Evolutionary conservation across 257 asterid genomes (phyloP), one percentile per base, ranked within the genome.

Genomic region (Nicotiana undulata): DNA sequence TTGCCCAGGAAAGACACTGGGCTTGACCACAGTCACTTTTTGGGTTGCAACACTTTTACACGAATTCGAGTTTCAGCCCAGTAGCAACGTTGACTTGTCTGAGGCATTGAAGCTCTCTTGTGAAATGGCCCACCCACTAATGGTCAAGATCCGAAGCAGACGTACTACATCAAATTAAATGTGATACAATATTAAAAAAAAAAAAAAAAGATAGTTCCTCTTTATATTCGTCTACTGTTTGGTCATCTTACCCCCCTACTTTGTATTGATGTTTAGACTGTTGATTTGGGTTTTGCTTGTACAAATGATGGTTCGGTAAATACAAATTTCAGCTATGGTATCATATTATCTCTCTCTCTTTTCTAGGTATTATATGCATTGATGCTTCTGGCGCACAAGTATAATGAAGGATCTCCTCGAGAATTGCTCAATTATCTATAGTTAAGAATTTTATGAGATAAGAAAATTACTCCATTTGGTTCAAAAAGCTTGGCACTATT

Each of bases 31-130:
- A 2, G 93, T 94, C 29, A 84, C 76, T 24, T 87, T 87, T 24
- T 93, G 96, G 97, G 91, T 89, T n/a, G 97, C 94, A 0, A 75
- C 92, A 1, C 91, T 94, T 2, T 7, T 94, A 75, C 97, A 90
- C 0, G 87, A 89, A 55, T 89, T 91, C n/a, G 82, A 88, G 79
- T 87, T 93, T 6, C 12, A 8, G 66, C 5, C 75, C 4, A 65
- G 53, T 1, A 11, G 63, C 2, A 77, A 49, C 4, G 76, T 86
- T 34, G 96, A 94, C 70, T 79, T 94, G 82, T 75, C 92, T 0
- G 98, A 94, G 75, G 79, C 77, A 56, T 79, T 87, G 15, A 82
- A 67, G 58, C 83, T 87, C 2, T 87, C 89, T 72, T 72, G 77
- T 72, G 59, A 44, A 72, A 72, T 72, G 77, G 77, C 60, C 77